phyloP scores from a whole-genome alignment of 139 green algal genomes.

The Chlamydomonas schloesseri region DNA sequence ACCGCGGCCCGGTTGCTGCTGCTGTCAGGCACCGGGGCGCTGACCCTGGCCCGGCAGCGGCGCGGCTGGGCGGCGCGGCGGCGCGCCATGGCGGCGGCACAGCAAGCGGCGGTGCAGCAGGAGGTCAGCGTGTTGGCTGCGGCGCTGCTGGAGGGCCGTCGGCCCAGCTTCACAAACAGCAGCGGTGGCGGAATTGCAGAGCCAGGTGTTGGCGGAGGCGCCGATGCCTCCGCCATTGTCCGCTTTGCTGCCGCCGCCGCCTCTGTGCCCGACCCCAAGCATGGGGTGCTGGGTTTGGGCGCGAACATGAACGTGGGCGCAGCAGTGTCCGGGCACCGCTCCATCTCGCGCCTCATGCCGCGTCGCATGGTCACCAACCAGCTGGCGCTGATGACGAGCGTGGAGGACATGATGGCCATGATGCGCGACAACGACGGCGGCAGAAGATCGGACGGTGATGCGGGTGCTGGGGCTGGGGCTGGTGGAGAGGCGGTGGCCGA shows the following conservation, averaged over 20 bases:
- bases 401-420: too few relatives aligned
- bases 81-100: neutral
- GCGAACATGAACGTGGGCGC: too few relatives aligned
- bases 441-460: too few relatives aligned
- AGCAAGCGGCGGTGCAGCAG: neutral
- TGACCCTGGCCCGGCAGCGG: neutral
- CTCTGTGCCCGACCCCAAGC: too few relatives aligned
- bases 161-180: neutral
- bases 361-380: neutral
- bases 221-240: neutral
- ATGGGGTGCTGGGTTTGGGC: too few relatives aligned
- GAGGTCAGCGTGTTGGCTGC: neutral
- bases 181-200: too few relatives aligned
- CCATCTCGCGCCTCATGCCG: neutral
- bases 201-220: too few relatives aligned
- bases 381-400: neutral
- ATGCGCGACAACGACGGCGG: too few relatives aligned
- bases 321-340: neutral
- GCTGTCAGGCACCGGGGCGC: neutral
- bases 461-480: too few relatives aligned
- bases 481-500: too few relatives aligned
- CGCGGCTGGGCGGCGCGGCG: neutral
- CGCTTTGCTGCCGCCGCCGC: too few relatives aligned
- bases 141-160: too few relatives aligned
- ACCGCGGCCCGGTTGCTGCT: neutral